Conservation (phyloP, 352 stramenopile genomes). For the Aphanomyces invadans region DNA sequence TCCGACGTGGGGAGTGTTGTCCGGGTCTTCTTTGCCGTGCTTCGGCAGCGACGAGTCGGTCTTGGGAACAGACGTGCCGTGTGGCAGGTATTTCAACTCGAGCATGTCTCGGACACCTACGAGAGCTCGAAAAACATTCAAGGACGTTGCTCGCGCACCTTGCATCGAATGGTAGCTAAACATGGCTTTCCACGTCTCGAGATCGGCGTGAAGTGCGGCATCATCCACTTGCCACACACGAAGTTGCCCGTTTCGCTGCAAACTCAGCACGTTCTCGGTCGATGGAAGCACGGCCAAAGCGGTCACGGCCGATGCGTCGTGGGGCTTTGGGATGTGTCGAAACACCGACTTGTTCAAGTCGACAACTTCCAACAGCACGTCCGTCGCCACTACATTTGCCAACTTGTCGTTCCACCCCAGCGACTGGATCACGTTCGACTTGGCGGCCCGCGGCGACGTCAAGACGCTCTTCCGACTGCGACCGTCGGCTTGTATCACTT, state of each 20-base stretch:
- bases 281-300: constrained; percentile 30
- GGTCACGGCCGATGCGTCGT: constrained; percentile 30
- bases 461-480: not conserved
- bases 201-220: constrained; percentile 36
- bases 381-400: not conserved
- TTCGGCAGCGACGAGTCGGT: constrained; percentile 81
- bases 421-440: not conserved
- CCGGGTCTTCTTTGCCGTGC: constrained; percentile 89
- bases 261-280: constrained; percentile 38
- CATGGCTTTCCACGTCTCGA: constrained; percentile 59
- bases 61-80: constrained; percentile 46
- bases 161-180: constrained; percentile 30
- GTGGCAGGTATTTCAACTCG: constrained; percentile 42
- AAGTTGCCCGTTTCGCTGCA: constrained; percentile 49
- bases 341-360: not conserved
- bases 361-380: not conserved
- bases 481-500: not conserved
- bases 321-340: not conserved
- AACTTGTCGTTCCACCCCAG: not conserved
- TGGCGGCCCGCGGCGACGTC: not conserved
- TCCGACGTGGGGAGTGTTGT: constrained; percentile 89
- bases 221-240: constrained; percentile 59
- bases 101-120: constrained; percentile 22
- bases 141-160: not conserved
- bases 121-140: no score